phyloP scores from a whole-genome alignment of 2,329 filamentous ascomycete genomes.

The Stachybotrys echinatus region DNA sequence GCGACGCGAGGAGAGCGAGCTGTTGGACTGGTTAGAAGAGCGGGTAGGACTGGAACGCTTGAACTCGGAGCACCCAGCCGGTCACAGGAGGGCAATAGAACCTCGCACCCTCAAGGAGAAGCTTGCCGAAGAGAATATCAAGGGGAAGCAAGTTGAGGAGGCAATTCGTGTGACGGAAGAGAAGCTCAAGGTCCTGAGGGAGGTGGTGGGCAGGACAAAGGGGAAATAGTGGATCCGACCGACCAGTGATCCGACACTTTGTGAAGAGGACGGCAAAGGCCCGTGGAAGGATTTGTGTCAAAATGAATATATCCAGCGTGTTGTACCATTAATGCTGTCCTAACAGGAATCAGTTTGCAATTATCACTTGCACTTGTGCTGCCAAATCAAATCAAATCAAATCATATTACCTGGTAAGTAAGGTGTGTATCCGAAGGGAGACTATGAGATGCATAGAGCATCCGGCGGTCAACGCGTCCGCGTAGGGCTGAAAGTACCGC shows the following conservation, averaged over 20 bases:
- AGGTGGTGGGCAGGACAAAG: slow-evolving; percentile 53
- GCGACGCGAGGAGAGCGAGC: slow-evolving; percentile 77
- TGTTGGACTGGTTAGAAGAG: slow-evolving; percentile 93
- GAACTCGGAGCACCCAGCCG: slow-evolving; percentile 24
- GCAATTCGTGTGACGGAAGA: slow-evolving; percentile 85
- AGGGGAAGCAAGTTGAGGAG: slow-evolving; percentile 68
- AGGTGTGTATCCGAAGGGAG: too few relatives aligned
- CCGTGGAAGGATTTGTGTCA: not conserved
- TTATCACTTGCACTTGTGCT: too few relatives aligned
- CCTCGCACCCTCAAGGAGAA: slow-evolving; percentile 55
- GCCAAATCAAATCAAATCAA: too few relatives aligned
- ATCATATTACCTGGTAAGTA: too few relatives aligned
- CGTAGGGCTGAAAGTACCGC: too few relatives aligned
- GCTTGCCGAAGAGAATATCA: slow-evolving; percentile 56
- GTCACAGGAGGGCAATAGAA: slow-evolving; percentile 44
- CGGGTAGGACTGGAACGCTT: slow-evolving; percentile 67
- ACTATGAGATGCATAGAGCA: too few relatives aligned
- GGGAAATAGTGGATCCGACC: not conserved
- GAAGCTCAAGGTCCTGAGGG: slow-evolving; percentile 70
- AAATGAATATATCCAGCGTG: too few relatives aligned
- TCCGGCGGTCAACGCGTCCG: too few relatives aligned
- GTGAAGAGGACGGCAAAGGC: not conserved
- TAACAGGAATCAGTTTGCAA: too few relatives aligned
- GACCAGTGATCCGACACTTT: not conserved
- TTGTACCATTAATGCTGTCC: too few relatives aligned